Percentiles rank a stretch among this genome's conserved stretches.
These are phyloP conservation scores for Pyrrhoderma lamaoense DNA, from an alignment of 1,284 basidiomycete species.

Conservation along the genomic window DNA sequence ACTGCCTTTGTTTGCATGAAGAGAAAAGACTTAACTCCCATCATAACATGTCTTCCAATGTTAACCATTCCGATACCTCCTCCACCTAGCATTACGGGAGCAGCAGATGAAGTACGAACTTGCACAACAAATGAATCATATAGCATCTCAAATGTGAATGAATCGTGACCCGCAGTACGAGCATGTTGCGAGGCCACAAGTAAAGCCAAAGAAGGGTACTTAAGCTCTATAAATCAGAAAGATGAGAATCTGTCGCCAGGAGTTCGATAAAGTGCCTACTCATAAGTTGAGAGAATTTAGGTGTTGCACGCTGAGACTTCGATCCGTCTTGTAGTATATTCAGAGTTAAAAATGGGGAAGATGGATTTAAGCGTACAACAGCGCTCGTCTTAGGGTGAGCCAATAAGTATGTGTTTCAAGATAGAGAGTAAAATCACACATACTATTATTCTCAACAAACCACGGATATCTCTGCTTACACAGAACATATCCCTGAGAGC, in stretches of 20 bases:
- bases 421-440: slow-evolving; percentile 25
- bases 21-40: slow-evolving; percentile 40
- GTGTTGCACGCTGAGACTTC: slow-evolving; percentile 32
- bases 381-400: slow-evolving; percentile 40
- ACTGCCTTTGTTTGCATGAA: background rate
- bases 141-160: slow-evolving; percentile 75
- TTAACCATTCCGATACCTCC: slow-evolving; percentile 68
- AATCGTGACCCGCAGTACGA: slow-evolving; percentile 56
- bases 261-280: slow-evolving; percentile 32
- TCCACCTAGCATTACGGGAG: slow-evolving; percentile 66
- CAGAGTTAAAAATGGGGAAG: slow-evolving; percentile 36
- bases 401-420: slow-evolving; percentile 20
- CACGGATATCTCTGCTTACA: slow-evolving; percentile 60
- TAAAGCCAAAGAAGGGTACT: slow-evolving; percentile 68
- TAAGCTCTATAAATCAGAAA: slow-evolving; percentile 38
- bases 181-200: slow-evolving; percentile 64
- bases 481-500: slow-evolving; percentile 53
- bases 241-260: background rate
- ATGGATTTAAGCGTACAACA: slow-evolving; percentile 39
- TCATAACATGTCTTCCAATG: slow-evolving; percentile 53
- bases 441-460: slow-evolving; percentile 63
- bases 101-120: slow-evolving; percentile 56
- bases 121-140: slow-evolving; percentile 61
- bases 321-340: slow-evolving; percentile 29
- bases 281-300: slow-evolving; percentile 49